Evolutionary conservation across 371 early-diverging fungal species (phyloP).

Genomic region (Mucor racemosus): DNA sequence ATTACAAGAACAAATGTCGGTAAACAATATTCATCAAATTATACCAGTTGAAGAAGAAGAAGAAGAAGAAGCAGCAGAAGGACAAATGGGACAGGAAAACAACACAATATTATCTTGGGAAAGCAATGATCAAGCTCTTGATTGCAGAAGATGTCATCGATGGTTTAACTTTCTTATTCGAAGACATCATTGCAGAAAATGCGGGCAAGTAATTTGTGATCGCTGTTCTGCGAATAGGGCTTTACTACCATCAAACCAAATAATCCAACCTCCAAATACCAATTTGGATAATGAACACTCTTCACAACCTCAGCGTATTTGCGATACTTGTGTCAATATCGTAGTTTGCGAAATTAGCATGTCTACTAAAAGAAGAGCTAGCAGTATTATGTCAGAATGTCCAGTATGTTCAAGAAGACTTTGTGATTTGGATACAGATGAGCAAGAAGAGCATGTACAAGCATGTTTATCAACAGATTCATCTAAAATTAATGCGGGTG

Average conservation of each 20-base stretch:
- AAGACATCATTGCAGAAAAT: slow-evolving; percentile 75
- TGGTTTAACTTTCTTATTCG: slow-evolving; percentile 70
- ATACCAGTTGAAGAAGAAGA: neutral
- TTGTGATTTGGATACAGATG: slow-evolving; percentile 41
- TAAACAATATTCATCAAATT: slow-evolving; percentile 4
- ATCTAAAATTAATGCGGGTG: slow-evolving; percentile 43
- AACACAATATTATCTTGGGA: slow-evolving; percentile 60
- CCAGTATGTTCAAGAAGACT: slow-evolving; percentile 74
- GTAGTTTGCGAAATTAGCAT: neutral
- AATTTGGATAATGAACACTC: neutral
- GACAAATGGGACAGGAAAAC: neutral
- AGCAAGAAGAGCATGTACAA: slow-evolving; percentile 82
- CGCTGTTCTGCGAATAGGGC: slow-evolving; percentile 15
- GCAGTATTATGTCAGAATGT: slow-evolving; percentile 67
- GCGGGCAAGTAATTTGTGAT: slow-evolving; percentile 34
- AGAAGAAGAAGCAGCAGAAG: neutral
- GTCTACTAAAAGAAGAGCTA: neutral
- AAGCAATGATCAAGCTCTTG: slow-evolving; percentile 65
- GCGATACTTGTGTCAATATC: slow-evolving; percentile 20
- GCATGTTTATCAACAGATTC: slow-evolving; percentile 62
- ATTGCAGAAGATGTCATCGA: slow-evolving; percentile 70
- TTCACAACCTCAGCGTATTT: slow-evolving; percentile 19
- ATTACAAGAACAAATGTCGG: slow-evolving; percentile 18
- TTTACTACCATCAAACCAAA: slow-evolving; percentile 5
- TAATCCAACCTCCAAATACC: slow-evolving; percentile 10